Conservation (phyloP, 495 filamentous ascomycete genomes). For the Podospora pseudopauciseta region DNA sequence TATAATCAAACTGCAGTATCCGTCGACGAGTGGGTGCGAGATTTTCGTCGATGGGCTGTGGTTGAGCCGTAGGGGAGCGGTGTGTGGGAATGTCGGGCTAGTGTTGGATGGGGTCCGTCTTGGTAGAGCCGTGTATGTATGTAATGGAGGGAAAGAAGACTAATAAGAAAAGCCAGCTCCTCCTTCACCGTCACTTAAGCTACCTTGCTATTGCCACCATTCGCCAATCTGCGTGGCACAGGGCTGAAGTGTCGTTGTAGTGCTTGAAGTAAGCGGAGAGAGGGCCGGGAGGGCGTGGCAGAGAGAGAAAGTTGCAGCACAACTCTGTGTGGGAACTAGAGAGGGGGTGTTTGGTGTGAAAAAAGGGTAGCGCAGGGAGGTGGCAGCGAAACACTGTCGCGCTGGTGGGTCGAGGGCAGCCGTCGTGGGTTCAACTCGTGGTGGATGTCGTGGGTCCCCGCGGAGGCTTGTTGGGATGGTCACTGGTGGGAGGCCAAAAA, state of each 20-base stretch:
- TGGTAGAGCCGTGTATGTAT: too few species aligned
- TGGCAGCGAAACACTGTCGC: not conserved
- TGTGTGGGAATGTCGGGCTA: not conserved
- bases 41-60: not conserved
- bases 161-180: slow-evolving; percentile 1
- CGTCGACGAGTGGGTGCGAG: not conserved
- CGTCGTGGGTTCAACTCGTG: not conserved
- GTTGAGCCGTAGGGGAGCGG: not conserved
- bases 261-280: not conserved
- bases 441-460: slow-evolving; percentile 2
- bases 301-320: not conserved
- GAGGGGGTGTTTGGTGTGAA: not conserved
- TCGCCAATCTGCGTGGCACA: not conserved
- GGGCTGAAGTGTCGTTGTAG: not conserved
- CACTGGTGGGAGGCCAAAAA: not conserved
- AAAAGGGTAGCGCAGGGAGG: slow-evolving; percentile 5
- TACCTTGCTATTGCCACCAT: slow-evolving; percentile 1
- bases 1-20: not conserved
- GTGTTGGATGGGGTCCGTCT: not conserved
- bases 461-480: not conserved
- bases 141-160: not conserved
- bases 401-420: not conserved
- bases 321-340: not conserved
- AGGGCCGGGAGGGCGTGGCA: not conserved
- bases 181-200: not conserved